Evolutionary conservation across 352 stramenopile species (phyloP).

Genomic region (Peronospora farinosa): DNA sequence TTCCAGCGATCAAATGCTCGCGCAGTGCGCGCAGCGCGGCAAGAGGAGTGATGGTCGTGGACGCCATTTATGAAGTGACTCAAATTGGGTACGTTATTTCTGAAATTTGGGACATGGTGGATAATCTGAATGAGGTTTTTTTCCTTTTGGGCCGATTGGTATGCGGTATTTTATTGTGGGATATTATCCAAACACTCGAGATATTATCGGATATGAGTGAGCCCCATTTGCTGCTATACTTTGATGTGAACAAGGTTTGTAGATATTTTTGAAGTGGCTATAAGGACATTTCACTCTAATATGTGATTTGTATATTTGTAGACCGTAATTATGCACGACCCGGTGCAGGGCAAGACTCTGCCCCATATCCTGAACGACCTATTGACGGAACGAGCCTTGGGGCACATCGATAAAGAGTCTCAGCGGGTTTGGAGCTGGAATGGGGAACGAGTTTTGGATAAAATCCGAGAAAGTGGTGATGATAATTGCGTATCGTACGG

Average conservation of each 20-base stretch:
- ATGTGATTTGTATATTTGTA: constrained; percentile 12
- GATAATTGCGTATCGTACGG: constrained; percentile 52
- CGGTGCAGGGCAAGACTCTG: constrained; percentile 71
- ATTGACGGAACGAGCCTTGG: constrained; percentile 51
- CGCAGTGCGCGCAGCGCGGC: constrained; percentile 47
- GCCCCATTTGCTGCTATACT: constrained; percentile 63
- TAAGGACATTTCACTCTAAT: neutral
- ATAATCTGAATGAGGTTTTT: too few species aligned
- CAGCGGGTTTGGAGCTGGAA: constrained; percentile 55
- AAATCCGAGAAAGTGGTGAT: neutral
- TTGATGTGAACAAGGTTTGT: constrained; percentile 76
- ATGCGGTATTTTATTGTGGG: too few species aligned
- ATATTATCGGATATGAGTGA: neutral
- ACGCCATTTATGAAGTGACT: neutral
- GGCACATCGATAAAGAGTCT: constrained; percentile 26
- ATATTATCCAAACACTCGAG: too few species aligned
- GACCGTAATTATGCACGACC: constrained; percentile 83
- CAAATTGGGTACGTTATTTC: neutral
- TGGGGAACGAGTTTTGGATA: constrained; percentile 22
- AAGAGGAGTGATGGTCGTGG: constrained; percentile 20
- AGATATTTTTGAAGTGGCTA: neutral
- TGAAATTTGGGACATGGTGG: neutral
- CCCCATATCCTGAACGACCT: constrained; percentile 69
- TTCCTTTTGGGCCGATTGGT: neutral
- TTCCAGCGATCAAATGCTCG: constrained; percentile 70